Base-by-base conservation (phyloP, 2,329 filamentous ascomycete species). In the Neospermospora avenae region DNA sequence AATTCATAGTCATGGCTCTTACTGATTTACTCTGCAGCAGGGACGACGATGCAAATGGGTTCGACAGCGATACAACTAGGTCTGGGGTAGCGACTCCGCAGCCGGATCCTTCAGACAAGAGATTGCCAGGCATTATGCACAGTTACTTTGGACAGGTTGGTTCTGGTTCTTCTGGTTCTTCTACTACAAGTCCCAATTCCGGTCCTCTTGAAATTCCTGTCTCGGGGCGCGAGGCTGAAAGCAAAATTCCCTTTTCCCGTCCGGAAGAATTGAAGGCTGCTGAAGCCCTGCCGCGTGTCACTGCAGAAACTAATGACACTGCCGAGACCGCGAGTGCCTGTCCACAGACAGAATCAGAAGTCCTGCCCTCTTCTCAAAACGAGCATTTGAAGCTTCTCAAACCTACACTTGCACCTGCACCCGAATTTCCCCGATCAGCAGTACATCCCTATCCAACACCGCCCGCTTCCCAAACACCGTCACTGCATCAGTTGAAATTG, bases 131-230 rank as follows among this genome's bases (percentile, higher is more conserved):
- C 75, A 96, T 98, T 80, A 89, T 95, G 84, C 85, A 87, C 76
- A 96, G 89, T 82, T 97, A 95, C 83, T 96, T 98, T 84, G 89
- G 89, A 81, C 95, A 99, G 93, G 95, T 99, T 96, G 88, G 95
- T 97, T 84, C 84, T 82, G 85, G 84, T 81, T 85, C 87, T 86
- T 83, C 84, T 82, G 48, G 48, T 35, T 51, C 48, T 51, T 51
- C 48, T 48, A 67, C 66, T 56, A 66, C 66, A 71, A 62, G 58
- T 68, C 61, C 67, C 52, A 63, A 66, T 68, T 67, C 64, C 67
- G 65, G 62, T 63, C 69, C 67, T 24, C 65, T 70, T 66, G 69
- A 72, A 57, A 71, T 69, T 58, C 64, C 66, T 63, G 61, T 63
- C 45, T 34, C 64, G 53, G 68, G 61, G 16, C 63, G 60, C 59